Evolutionary conservation across 257 asterid species (phyloP).

Genomic region (Ehretia macrophylla): DNA sequence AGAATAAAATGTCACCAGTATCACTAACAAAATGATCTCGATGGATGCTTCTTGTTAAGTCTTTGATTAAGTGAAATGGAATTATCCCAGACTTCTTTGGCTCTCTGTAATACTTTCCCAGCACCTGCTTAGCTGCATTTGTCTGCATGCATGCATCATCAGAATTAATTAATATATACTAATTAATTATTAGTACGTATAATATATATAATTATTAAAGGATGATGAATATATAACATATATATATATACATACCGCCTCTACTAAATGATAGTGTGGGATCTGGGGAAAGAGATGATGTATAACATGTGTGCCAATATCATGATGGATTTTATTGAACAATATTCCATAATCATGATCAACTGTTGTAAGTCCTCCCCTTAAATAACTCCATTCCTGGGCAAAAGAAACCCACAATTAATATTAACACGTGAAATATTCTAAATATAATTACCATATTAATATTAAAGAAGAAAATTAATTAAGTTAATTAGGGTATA

Average conservation of each 20-base stretch:
- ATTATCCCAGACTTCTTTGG: conserved; percentile 64
- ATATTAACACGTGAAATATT: no score
- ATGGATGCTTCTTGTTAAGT: conserved; percentile 47
- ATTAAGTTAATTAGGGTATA: no score
- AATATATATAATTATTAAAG: no score
- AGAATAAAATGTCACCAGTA: conserved; percentile 65
- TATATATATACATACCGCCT: conserved; percentile 82
- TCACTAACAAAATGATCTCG: conserved; percentile 73
- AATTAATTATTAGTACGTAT: no score
- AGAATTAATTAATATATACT: no score
- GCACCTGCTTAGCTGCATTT: conserved; percentile 50
- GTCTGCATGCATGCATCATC: no score
- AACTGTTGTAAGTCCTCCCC: conserved; percentile 85
- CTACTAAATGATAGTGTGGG: conserved; percentile 80
- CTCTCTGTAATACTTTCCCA: conserved; percentile 78
- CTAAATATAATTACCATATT: no score
- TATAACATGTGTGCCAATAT: conserved; percentile 85
- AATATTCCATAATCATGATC: conserved; percentile 85
- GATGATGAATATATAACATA: no score
- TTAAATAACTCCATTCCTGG: conserved; percentile 91
- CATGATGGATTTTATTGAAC: conserved; percentile 76
- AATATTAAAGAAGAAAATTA: no score
- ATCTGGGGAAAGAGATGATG: conserved; percentile 93
- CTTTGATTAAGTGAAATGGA: conserved; percentile 54
- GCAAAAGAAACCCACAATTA: no score